A percentile compares a stretch with the other conserved stretches of the same genome.
Conservation (phyloP, 2,329 filamentous ascomycete genomes). For the Cercospora berteroae region DNA sequence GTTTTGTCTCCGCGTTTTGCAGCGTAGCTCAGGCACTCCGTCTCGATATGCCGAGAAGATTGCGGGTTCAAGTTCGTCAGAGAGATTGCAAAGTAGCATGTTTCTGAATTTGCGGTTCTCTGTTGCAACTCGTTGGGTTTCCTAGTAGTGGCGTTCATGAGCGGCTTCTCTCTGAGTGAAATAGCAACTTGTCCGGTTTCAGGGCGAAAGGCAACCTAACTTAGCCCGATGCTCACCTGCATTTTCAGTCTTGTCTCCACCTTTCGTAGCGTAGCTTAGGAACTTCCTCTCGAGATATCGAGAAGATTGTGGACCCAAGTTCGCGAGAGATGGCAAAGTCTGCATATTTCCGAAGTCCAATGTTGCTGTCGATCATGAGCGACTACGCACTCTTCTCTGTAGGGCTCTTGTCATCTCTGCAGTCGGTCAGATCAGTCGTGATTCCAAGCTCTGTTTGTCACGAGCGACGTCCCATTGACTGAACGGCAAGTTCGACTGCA, state of each 20-base stretch:
- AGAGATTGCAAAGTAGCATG: not conserved
- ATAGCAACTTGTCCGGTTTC: not conserved
- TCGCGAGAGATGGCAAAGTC: not conserved
- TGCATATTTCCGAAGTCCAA: not conserved
- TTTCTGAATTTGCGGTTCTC: not conserved
- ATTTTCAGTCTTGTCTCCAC: not conserved
- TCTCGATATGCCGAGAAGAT: not conserved
- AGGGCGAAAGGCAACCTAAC: not conserved
- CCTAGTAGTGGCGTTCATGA: not conserved
- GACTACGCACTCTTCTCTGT: not conserved
- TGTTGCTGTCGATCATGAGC: not conserved
- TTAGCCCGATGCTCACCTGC: not conserved
- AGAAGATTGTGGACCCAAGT: not conserved
- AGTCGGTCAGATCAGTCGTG: not conserved
- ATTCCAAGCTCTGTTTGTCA: not conserved
- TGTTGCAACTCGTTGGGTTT: not conserved
- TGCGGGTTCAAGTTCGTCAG: not conserved
- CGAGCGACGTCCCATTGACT: not conserved
- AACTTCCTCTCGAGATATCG: not conserved
- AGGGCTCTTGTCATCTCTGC: not conserved
- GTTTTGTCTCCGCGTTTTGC: not conserved
- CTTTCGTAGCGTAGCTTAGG: not conserved
- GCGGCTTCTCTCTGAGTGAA: not conserved
- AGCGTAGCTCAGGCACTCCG: not conserved
- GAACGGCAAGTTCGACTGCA: not conserved